These are phyloP conservation scores for Quercus suber DNA, from an alignment of 306 rosid species.

Conservation along the genomic window DNA sequence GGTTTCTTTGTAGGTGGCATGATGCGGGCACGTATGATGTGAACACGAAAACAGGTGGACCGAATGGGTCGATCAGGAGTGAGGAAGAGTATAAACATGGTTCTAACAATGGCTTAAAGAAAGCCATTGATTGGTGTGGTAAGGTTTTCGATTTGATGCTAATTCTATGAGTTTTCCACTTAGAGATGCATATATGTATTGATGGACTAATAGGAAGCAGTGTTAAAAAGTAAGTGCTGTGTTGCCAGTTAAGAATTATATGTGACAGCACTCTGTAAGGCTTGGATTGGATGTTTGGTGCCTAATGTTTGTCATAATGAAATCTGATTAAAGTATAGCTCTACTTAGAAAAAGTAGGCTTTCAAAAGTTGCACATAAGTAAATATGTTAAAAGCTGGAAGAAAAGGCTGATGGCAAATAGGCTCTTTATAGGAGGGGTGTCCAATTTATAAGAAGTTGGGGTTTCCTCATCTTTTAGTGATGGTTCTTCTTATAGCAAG, in stretches of 20 bases:
- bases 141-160: background rate
- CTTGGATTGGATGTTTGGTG: background rate
- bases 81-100: conserved; percentile 85
- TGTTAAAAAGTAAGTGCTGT: background rate
- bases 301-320: background rate
- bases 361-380: too few species aligned
- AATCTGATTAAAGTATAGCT: too few species aligned
- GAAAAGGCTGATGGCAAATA: too few species aligned
- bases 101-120: conserved; percentile 79
- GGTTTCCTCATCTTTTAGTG: background rate
- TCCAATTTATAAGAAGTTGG: background rate
- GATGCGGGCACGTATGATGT: conserved; percentile 95
- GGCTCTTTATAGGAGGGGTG: background rate
- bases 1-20: conserved; percentile 65
- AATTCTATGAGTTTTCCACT: background rate
- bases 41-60: conserved; percentile 74
- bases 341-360: too few species aligned
- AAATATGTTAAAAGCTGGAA: too few species aligned
- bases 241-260: background rate
- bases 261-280: background rate
- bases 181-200: background rate
- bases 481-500: background rate
- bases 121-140: conserved; percentile 88
- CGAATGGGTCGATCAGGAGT: conserved; percentile 84
- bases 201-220: background rate